A percentile compares a stretch with the other conserved stretches of the same genome.
Conservation (phyloP, 2,329 filamentous ascomycete genomes). For the Ramularia endophylla region DNA sequence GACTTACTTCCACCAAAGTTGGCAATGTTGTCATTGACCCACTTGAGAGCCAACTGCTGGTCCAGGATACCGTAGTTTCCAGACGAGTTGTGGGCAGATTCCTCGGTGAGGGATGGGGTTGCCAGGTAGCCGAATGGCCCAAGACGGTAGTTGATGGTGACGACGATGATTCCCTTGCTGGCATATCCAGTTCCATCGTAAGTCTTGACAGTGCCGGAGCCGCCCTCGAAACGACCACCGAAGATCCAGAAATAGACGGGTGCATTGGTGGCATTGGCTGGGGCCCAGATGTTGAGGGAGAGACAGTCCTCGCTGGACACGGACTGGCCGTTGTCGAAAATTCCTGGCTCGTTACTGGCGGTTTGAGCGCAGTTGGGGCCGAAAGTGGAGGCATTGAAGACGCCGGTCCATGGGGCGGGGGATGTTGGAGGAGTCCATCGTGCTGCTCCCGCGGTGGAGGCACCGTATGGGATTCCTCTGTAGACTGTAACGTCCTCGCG, state of each 20-base stretch:
- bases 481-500: slow-evolving; percentile 1
- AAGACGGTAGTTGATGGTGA: slow-evolving; percentile 1
- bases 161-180: slow-evolving; percentile 1
- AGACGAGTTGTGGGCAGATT: slow-evolving; percentile 1
- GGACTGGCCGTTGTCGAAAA: not conserved
- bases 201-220: not conserved
- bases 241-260: slow-evolving; percentile 1
- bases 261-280: not conserved
- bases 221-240: not conserved
- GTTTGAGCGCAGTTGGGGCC: slow-evolving; percentile 2
- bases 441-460: not conserved
- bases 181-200: slow-evolving; percentile 1
- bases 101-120: not conserved
- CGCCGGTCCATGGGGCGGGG: slow-evolving; percentile 1
- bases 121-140: slow-evolving; percentile 1
- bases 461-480: not conserved
- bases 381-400: slow-evolving; percentile 4
- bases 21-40: no score
- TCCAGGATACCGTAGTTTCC: slow-evolving; percentile 1
- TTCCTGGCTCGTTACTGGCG: not conserved
- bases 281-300: slow-evolving; percentile 1
- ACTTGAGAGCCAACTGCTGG: no score
- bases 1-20: no score
- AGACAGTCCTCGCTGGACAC: slow-evolving; percentile 3
- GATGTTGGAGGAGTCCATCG: not conserved